These are phyloP conservation scores for Tetraselmis chui DNA, from an alignment of 139 green algal species.

Conservation along the genomic window DNA sequence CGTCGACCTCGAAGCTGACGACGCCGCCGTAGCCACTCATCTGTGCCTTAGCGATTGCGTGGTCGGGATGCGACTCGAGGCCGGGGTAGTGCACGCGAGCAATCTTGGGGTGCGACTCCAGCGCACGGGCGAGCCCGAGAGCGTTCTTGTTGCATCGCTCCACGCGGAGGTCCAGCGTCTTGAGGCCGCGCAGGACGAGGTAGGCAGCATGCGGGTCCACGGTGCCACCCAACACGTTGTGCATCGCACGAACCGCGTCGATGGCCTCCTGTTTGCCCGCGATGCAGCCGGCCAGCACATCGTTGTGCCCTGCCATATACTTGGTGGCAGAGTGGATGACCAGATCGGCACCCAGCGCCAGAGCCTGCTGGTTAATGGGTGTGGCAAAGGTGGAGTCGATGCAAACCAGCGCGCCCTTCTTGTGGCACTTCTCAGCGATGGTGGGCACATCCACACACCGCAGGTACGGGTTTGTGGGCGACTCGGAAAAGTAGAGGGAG, in stretches of 20 bases:
- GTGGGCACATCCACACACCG: slow-evolving; percentile 90
- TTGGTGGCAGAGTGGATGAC: slow-evolving; percentile 98
- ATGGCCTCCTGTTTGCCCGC: slow-evolving; percentile 39
- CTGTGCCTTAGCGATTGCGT: slow-evolving; percentile 84
- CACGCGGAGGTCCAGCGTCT: slow-evolving; percentile 93
- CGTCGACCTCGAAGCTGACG: slow-evolving; percentile 83
- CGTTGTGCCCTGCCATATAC: slow-evolving; percentile 98
- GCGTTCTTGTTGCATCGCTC: slow-evolving; percentile 54
- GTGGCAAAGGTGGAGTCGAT: slow-evolving; percentile 97
- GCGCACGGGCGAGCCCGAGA: slow-evolving; percentile 54
- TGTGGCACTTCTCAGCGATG: slow-evolving; percentile 74
- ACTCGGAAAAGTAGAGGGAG: slow-evolving; percentile 97
- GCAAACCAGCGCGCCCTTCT: slow-evolving; percentile 68
- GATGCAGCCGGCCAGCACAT: slow-evolving; percentile 89
- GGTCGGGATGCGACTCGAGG: slow-evolving; percentile 84
- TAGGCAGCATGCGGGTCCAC: slow-evolving; percentile 94
- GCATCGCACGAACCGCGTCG: slow-evolving; percentile 65
- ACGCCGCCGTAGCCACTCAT: slow-evolving; percentile 95
- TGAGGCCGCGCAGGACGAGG: slow-evolving; percentile 93
- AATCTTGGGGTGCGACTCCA: slow-evolving; percentile 87
- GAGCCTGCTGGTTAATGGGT: slow-evolving; percentile 77
- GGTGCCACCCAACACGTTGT: slow-evolving; percentile 96
- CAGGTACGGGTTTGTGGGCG: slow-evolving; percentile 98
- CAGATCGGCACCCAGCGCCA: slow-evolving; percentile 90
- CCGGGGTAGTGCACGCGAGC: slow-evolving; percentile 70